Evolutionary conservation across 345 rosid genomes (phyloP).

Genomic region (Geranium brycei): DNA sequence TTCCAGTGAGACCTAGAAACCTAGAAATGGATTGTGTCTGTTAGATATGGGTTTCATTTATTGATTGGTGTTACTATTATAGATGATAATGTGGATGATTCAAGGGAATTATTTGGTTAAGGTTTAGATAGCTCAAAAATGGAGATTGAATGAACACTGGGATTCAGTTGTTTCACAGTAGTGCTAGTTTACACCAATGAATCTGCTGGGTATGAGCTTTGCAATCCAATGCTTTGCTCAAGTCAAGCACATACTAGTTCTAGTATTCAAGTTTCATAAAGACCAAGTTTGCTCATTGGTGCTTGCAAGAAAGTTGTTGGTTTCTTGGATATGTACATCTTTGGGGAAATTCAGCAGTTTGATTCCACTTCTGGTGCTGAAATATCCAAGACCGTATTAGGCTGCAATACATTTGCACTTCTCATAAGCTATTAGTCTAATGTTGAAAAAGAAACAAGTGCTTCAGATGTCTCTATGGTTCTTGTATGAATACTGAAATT

Average conservation of each 20-base stretch:
- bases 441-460: constrained; percentile 21
- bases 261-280: too few relatives aligned
- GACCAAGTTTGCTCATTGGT: constrained; percentile 90
- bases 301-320: constrained; percentile 81
- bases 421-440: constrained; percentile 26
- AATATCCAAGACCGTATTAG: constrained; percentile 72
- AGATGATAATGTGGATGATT: constrained; percentile 61
- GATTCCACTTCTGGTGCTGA: constrained; percentile 45
- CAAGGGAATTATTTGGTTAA: constrained; percentile 46
- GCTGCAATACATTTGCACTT: constrained; percentile 68
- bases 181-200: constrained; percentile 78
- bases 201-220: constrained; percentile 44
- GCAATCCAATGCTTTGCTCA: constrained; percentile 86
- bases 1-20: constrained; percentile 68
- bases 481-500: too few relatives aligned
- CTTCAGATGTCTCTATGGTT: constrained; percentile 3
- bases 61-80: constrained; percentile 55
- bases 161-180: constrained; percentile 81
- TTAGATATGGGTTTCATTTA: constrained; percentile 75
- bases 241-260: constrained; percentile 87
- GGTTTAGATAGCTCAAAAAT: constrained; percentile 58
- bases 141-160: constrained; percentile 73
- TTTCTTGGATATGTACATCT: constrained; percentile 39
- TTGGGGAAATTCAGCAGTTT: too few relatives aligned
- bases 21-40: constrained; percentile 58